phyloP scores from a whole-genome alignment of 163 green algal genomes.

The Scenedesmus sp. region DNA sequence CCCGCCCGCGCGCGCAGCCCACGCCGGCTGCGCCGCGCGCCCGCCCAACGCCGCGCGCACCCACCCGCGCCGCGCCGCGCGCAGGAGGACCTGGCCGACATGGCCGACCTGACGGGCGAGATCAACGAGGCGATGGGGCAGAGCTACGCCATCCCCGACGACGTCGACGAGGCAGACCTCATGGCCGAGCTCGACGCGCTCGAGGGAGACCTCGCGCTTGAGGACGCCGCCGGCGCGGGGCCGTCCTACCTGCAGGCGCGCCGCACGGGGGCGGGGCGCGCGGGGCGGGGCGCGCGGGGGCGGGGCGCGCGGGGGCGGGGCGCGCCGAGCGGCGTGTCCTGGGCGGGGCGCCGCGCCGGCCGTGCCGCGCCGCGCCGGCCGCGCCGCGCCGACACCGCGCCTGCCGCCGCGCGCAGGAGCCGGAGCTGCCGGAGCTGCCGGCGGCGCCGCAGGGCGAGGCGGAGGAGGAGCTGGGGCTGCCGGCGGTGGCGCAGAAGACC shows the following conservation, averaged over 20 bases:
- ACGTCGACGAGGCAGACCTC: slow-evolving; percentile 94
- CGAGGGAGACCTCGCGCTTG: slow-evolving; percentile 85
- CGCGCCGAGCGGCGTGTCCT: neutral
- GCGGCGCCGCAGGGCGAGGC: slow-evolving; percentile 47
- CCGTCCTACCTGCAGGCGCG: slow-evolving; percentile 89
- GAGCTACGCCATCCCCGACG: slow-evolving; percentile 91
- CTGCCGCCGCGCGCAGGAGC: slow-evolving; percentile 48
- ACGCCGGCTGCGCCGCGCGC: too few species aligned
- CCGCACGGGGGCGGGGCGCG: neutral
- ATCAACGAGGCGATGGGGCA: slow-evolving; percentile 90
- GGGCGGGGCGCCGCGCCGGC: neutral
- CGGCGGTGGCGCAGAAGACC: slow-evolving; percentile 33
- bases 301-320: neutral
- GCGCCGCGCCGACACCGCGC: neutral
- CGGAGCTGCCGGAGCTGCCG: slow-evolving; percentile 68
- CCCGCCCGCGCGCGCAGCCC: too few species aligned
- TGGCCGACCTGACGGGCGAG: slow-evolving; percentile 86
- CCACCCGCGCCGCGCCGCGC: too few species aligned
- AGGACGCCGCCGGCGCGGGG: slow-evolving; percentile 63
- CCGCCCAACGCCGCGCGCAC: too few species aligned
- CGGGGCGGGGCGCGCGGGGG: neutral
- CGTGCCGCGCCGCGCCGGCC: neutral
- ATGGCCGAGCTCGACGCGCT: slow-evolving; percentile 96
- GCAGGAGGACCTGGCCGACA: slow-evolving; percentile 39
- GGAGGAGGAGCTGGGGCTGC: slow-evolving; percentile 39